Base-by-base conservation (phyloP, 2,329 filamentous ascomycete species). In the Zasmidium cellare region DNA sequence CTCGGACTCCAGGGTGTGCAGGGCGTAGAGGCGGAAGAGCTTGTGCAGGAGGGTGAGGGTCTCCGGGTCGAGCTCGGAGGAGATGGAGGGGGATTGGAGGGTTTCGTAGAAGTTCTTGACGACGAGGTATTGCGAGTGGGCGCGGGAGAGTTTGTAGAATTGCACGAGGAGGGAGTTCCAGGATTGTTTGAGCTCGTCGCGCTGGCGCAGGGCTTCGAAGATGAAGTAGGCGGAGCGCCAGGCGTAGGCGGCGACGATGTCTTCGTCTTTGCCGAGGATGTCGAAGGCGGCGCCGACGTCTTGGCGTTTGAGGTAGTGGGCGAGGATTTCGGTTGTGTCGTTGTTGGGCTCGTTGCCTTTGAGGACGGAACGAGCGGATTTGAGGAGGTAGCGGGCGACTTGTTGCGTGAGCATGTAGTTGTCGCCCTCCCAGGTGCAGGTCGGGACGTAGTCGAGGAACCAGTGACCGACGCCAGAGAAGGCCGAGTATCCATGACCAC, bases 341-440 rank as follows among this genome's bases (percentile, higher is more conserved):
- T 90, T 90, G 64, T 80, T 80, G 47, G 87, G 76, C 57, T 83
- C 80, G 60, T 87, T 83, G 63, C 84, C 85, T 14, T 82, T 78
- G n/a, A 90, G 76, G 0, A 91, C 88, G 1, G 84, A 81, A 45
- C 89, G 86, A 0, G 88, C 88, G 2, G 88, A 85, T 80, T 91
- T 92, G 63, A 92, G 82, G 47, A 92, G 82, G 68, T 91, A 91
- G 57, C 88, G 83, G 2, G 87, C 87, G 2, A 91, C 88, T 76
- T 92, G 89, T 73, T 92, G 89, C 9, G 87, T 90, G 58, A 92
- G 79, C 88, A 92, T 91, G 77, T 89, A 91, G 78, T 90, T 91
- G 76, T 91, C 89, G 46, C 89, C 89, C 71, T 91, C 89, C 86
- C 87, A 90, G 9, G 87, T 90, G 3, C 79, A 76, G 0, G 84